phyloP scores from a whole-genome alignment of 768 basidiomycete genomes.

The Tephrocybe sp. region DNA sequence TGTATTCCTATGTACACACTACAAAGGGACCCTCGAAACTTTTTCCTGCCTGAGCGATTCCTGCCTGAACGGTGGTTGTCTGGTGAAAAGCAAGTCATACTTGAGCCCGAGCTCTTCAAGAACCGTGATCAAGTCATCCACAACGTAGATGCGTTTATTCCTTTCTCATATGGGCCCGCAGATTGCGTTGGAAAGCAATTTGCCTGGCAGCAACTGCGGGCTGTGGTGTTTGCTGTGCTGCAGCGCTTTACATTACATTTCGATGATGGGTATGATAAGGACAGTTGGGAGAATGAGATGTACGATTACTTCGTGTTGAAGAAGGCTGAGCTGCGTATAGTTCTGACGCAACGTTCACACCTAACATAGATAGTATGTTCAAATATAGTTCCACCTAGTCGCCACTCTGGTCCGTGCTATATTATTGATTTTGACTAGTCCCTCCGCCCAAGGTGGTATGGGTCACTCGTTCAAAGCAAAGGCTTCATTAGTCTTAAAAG shows the following conservation, averaged over 20 bases:
- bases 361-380: too few species aligned
- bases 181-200: conserved; percentile 50
- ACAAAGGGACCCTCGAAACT: too few species aligned
- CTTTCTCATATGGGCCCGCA: conserved; percentile 45
- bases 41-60: too few species aligned
- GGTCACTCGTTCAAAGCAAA: too few species aligned
- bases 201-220: conserved; percentile 34
- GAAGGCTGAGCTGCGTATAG: too few species aligned
- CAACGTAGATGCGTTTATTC: conserved; percentile 30
- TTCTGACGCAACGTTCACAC: too few species aligned
- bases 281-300: conserved; percentile 27
- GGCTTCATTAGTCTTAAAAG: too few species aligned
- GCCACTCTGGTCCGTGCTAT: too few species aligned
- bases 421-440: too few species aligned
- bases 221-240: conserved; percentile 26
- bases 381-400: too few species aligned
- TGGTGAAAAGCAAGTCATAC: conserved; percentile 14
- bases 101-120: conserved; percentile 18
- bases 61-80: conserved; percentile 41
- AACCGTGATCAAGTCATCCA: conserved; percentile 22
- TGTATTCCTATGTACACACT: conserved; percentile 34
- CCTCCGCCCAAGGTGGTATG: too few species aligned
- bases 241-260: conserved; percentile 31
- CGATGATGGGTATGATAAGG: conserved; percentile 22
- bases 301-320: conserved; percentile 32